Evolutionary conservation across 140 eudicot species (phyloP).

Genomic region (Flaveria floridana): DNA sequence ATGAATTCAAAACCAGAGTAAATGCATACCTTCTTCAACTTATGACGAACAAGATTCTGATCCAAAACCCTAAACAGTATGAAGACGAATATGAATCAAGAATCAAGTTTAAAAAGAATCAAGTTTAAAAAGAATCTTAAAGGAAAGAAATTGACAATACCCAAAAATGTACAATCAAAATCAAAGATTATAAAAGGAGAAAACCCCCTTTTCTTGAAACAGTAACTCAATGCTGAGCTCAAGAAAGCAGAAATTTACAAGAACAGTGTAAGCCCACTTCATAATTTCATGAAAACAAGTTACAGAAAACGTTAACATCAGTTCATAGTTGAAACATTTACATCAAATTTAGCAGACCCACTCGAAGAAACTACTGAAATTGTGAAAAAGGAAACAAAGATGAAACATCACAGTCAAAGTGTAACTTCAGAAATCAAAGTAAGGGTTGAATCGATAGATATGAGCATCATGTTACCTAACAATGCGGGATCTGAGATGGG

Average conservation of each 20-base stretch:
- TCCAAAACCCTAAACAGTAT: constrained; percentile 35
- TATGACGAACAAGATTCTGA: constrained; percentile 10
- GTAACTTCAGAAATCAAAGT: too few species aligned
- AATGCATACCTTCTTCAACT: constrained; percentile 36
- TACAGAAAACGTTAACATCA: background rate
- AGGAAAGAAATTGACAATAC: background rate
- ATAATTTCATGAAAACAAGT: constrained; percentile 15
- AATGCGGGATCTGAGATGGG: constrained; percentile 60
- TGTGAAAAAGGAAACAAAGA: constrained; percentile 16
- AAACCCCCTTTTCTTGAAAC: constrained; percentile 19
- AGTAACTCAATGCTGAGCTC: constrained; percentile 25
- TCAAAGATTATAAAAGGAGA: constrained; percentile 22
- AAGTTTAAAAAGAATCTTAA: background rate
- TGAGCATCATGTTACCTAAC: constrained; percentile 55
- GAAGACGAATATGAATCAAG: constrained; percentile 25
- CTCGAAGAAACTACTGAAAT: constrained; percentile 8
- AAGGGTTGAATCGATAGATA: constrained; percentile 7
- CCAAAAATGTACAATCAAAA: constrained; percentile 25
- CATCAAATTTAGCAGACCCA: constrained; percentile 24
- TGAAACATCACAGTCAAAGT: constrained; percentile 29
- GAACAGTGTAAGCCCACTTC: constrained; percentile 34
- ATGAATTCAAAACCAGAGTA: constrained; percentile 13
- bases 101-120: background rate
- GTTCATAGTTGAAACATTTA: constrained; percentile 22
- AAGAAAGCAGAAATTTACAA: background rate